Evolutionary conservation across 2,329 filamentous ascomycete species (phyloP), one percentile per base, ranked within the genome.

Genomic region (Claviceps monticola): DNA sequence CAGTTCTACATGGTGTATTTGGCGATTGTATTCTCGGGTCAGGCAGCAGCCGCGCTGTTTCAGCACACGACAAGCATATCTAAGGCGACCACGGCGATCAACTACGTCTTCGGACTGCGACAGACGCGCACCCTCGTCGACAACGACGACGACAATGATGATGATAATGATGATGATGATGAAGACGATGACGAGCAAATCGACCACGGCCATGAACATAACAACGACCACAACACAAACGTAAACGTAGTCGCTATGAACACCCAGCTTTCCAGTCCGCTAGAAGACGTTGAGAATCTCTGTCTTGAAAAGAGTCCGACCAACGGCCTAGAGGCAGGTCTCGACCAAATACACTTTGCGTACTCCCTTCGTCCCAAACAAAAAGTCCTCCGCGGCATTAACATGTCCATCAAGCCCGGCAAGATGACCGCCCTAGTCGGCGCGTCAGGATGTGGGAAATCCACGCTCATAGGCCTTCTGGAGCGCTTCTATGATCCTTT

Each of bases 301-400:
- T 5, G 42, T 0, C 54, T 55, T 13, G 36, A 38, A 21, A 60
- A 66, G 53, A 58, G 64, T 4, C 59, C 65, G 52, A 9, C 8
- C 3, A 29, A 29, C 9, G 60, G 65, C 3, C 59, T 64, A 19
- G 59, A 63, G 0, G 57, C 81, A 0, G 64, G 70, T 17, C 74
- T 81, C 54, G 65, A 71, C 16, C 62, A 74, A 9, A 69, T 84
- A 11, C 61, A 69, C 13, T 84, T 84, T 61, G 68, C 77, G 1
- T 84, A 84, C 54, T 78, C 79, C 4, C 57, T 65, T 38, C 59
- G 68, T 13, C 63, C 67, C 9, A 55, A 60, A 54, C 47, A 64
- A 5, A 61, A 65, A 51, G 62, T 70, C 53, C 60, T 72, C 17
- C 59, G 67, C 19, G 64, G 68, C 6, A 64, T 75, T 13, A 58